These are phyloP conservation scores for Nicotiana sylvestris DNA, from an alignment of 257 asterid genomes.

Conservation along the genomic window DNA sequence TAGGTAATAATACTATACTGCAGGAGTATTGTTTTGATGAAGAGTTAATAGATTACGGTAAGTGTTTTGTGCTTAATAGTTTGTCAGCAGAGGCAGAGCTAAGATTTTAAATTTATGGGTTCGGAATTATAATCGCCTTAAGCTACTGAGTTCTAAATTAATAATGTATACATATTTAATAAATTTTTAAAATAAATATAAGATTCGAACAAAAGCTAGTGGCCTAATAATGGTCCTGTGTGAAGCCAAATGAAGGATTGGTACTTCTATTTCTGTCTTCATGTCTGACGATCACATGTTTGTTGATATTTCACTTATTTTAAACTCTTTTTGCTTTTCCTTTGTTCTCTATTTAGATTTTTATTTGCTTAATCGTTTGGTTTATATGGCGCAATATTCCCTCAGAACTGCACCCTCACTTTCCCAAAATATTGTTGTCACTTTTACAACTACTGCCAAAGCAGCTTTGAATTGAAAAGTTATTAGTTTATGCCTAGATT, in stretches of 20 bases:
- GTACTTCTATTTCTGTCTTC: neutral
- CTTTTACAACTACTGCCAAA: neutral
- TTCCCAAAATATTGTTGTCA: neutral
- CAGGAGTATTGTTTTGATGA: no score
- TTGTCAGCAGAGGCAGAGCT: neutral
- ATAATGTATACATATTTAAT: no score
- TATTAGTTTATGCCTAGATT: neutral
- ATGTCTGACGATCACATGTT: neutral
- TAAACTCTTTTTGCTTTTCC: neutral
- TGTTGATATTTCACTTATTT: conserved; percentile 1
- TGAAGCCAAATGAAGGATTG: neutral
- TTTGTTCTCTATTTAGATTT: neutral
- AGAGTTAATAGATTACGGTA: no score
- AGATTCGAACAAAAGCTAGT: no score
- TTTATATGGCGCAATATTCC: neutral
- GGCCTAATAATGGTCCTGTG: neutral
- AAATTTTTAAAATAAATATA: no score
- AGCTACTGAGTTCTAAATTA: no score
- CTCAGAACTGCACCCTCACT: neutral
- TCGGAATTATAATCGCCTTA: no score
- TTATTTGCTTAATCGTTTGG: neutral
- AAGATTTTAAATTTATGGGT: no score
- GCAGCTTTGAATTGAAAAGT: neutral
- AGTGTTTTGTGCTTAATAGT: neutral
- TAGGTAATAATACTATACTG: neutral